A percentile compares a stretch with the other conserved stretches of the same genome.
phyloP scores from a whole-genome alignment of 2,329 filamentous ascomycete genomes.

The Cordyceps cicadae region DNA sequence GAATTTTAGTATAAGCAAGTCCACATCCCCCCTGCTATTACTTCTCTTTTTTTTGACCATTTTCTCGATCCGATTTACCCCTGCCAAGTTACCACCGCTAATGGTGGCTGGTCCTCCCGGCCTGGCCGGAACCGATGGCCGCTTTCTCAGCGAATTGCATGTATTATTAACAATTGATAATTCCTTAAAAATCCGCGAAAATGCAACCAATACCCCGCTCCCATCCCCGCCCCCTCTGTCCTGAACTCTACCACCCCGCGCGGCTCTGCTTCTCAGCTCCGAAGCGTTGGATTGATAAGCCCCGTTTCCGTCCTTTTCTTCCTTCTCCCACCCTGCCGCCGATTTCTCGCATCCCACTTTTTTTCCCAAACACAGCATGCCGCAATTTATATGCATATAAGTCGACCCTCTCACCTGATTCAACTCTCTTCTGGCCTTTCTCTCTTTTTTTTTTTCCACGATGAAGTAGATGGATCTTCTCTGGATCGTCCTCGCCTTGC shows the following conservation, averaged over 20 bases:
- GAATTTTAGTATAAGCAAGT: too few species aligned
- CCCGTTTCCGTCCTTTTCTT: not conserved
- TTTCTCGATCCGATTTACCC: too few species aligned
- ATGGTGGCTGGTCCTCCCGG: too few species aligned
- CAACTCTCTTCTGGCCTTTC: not conserved
- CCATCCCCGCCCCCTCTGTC: not conserved
- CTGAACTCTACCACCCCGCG: not conserved
- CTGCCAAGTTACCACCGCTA: too few species aligned
- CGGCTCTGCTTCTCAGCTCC: too few species aligned
- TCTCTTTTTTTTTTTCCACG: not conserved
- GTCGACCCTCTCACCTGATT: not conserved
- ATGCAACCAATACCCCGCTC: not conserved
- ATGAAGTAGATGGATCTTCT: constrained; percentile 6
- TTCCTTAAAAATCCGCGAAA: not conserved
- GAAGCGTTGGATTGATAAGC: not conserved
- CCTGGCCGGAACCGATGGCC: too few species aligned
- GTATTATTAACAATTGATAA: not conserved
- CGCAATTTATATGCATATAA: not conserved
- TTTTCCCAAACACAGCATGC: not conserved
- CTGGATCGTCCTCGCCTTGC: not conserved
- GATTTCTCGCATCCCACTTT: not conserved
- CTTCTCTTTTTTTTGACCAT: too few species aligned
- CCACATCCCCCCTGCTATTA: too few species aligned
- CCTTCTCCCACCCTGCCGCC: not conserved
- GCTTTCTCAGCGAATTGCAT: not conserved